Base-by-base conservation (phyloP, 441 rosid genomes). In the Iberis amara region DNA sequence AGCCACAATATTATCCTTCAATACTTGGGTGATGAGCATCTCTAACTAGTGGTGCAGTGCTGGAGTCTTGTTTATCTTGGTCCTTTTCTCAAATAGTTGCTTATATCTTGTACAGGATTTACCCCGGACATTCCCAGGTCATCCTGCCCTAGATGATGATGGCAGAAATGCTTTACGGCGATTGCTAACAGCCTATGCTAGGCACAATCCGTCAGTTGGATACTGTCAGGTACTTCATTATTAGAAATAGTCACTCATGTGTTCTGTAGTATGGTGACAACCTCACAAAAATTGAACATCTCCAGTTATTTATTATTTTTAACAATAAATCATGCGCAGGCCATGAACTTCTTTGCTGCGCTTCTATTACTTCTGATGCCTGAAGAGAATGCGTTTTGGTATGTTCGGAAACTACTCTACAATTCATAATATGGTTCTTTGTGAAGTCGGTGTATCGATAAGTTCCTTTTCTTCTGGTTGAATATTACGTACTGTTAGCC, bases 341-440 rank as follows among this genome's bases (percentile, higher is more conserved):
- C 96, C 41, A 90, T 90, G 97, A 90, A 90, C 68, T 90, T 90
- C 75, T 90, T 90, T 64, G 91, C 97, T 53, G 96, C 91, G 30
- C 73, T 90, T 49, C 73, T 90, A 40, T 82, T 90, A 24, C 88
- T 90, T 68, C 72, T 90, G 75, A 90, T 90, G 97, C 85, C 97
- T 0, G 96, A 90, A 74, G 97, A 90, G 73, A 90, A 90, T 79
- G 97, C 96, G 39, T 90, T 90, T 68, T 90, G 97, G 96, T 89
- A 73, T 24, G 71, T 68, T 48, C 56, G 3, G 36, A 64, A 58
- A 36, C 51, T 28, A n/a, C 43, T 50, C 46, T 49, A 39, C 42
- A 21, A 28, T 7, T 59, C 23, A 5, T 58, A 2, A 7, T 39
- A 30, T 37, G 14, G 26, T 23, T 58, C 55, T 32, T 32, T 40